Base-by-base conservation (phyloP, 106 monocot species). In the Vanilla planifolia region DNA sequence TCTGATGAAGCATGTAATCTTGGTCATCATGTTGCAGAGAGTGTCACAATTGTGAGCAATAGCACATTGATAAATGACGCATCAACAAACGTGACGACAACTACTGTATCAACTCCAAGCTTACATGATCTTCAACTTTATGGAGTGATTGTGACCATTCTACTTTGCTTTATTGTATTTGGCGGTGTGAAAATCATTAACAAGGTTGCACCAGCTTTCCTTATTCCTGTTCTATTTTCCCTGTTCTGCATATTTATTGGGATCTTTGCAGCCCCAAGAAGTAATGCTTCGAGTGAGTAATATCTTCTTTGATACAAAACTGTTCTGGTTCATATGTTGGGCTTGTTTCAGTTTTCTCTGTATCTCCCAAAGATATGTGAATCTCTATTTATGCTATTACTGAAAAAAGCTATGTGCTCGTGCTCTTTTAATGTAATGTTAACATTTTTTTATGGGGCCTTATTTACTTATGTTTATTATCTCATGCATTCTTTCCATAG, bases 121-220 rank as follows among this genome's bases (percentile, higher is more conserved):
- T 63, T 84, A 61, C 95, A 96, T 57, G 91, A 96, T 55, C 78
- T 96, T 15, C 95, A 96, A 69, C 20, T 96, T 14, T 96, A 96
- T 65, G 95, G 90, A 29, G 57, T 96, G 59, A 42, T 96, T 45
- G 84, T 91, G 62, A 96, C 90, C 20, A 91, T 96, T 60, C 79
- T 96, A 15, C 75, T 96, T 16, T 90, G 90, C 51, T 96, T 96
- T 71, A 81, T 96, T 59, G 95, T 96, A 39, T 96, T 96, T 87
- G 95, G 95, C 52, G 95, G 95, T 51, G 95, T 96, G 33, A 96
- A 96, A 53, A 96, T 91, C 20, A 96, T 96, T 32, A 96, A 96
- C 59, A 86, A 66, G 59, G 90, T 96, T 56, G 95, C 95, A 51
- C 95, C 95, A 35, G 90, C 95, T 47, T 87, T 96, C 70, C 71